Evolutionary conservation across 345 rosid species (phyloP).

Genomic region (Lepidium aucheri): DNA sequence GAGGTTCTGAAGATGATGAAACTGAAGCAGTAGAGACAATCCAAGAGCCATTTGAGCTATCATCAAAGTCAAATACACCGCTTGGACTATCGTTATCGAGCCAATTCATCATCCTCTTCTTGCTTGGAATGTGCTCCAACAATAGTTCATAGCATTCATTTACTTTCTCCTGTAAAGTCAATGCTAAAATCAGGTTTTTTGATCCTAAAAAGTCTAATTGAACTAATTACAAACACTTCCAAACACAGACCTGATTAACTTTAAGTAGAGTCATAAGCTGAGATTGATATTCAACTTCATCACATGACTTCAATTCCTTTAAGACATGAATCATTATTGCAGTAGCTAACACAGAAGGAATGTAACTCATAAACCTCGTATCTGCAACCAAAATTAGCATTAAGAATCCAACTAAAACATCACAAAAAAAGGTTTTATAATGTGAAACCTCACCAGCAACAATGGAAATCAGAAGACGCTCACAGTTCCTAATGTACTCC

Average conservation of each 20-base stretch:
- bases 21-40: conserved; percentile 36
- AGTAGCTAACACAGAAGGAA: conserved; percentile 68
- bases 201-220: background rate
- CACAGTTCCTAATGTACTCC: conserved; percentile 60
- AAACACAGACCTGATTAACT: conserved; percentile 48
- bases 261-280: conserved; percentile 53
- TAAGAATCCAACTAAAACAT: background rate
- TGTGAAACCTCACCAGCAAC: conserved; percentile 52
- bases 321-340: conserved; percentile 62
- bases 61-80: conserved; percentile 49
- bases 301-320: conserved; percentile 48
- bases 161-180: conserved; percentile 44
- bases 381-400: conserved; percentile 44
- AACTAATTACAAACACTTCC: background rate
- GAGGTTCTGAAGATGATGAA: conserved; percentile 38
- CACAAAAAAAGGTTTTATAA: background rate
- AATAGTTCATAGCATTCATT: conserved; percentile 58
- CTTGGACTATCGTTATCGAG: conserved; percentile 41
- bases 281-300: conserved; percentile 42
- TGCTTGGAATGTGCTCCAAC: conserved; percentile 31
- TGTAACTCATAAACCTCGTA: conserved; percentile 46
- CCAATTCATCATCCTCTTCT: conserved; percentile 44
- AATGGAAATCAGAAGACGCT: conserved; percentile 59
- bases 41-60: conserved; percentile 51
- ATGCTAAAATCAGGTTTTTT: background rate